Evolutionary conservation across 2,329 filamentous ascomycete species (phyloP).

Genomic region (Claviceps pazoutovae): DNA sequence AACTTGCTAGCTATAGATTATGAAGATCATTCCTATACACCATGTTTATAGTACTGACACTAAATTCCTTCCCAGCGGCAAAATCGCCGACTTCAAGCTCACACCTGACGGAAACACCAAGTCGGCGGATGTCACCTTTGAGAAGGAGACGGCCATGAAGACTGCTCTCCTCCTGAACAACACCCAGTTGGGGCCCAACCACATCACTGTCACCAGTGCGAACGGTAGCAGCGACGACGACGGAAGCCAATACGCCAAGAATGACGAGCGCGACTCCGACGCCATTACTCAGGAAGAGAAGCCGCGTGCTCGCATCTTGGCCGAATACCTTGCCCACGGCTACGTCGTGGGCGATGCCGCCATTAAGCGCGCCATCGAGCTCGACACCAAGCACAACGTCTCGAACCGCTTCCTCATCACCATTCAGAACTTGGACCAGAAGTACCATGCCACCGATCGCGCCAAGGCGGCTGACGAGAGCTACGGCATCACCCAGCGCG

Average conservation of each 20-base stretch:
- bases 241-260: conserved; percentile 37
- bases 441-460: conserved; percentile 78
- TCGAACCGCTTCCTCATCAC: conserved; percentile 65
- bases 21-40: background rate
- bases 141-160: conserved; percentile 93
- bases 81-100: conserved; percentile 74
- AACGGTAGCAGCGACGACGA: conserved; percentile 54
- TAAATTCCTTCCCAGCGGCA: conserved; percentile 48
- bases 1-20: too few relatives aligned
- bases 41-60: background rate
- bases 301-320: conserved; percentile 81
- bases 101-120: conserved; percentile 56
- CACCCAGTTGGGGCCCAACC: conserved; percentile 78
- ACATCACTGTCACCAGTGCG: conserved; percentile 61
- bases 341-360: conserved; percentile 67
- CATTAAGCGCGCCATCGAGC: conserved; percentile 68
- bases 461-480: conserved; percentile 72
- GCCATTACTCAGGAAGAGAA: conserved; percentile 92
- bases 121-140: conserved; percentile 84
- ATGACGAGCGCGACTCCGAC: conserved; percentile 44
- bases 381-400: conserved; percentile 84
- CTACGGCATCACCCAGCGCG: conserved; percentile 68
- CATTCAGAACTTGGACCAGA: conserved; percentile 63
- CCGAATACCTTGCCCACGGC: conserved; percentile 92
- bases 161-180: conserved; percentile 94